phyloP scores from a whole-genome alignment of 768 basidiomycete genomes.

The Suillus sp. region DNA sequence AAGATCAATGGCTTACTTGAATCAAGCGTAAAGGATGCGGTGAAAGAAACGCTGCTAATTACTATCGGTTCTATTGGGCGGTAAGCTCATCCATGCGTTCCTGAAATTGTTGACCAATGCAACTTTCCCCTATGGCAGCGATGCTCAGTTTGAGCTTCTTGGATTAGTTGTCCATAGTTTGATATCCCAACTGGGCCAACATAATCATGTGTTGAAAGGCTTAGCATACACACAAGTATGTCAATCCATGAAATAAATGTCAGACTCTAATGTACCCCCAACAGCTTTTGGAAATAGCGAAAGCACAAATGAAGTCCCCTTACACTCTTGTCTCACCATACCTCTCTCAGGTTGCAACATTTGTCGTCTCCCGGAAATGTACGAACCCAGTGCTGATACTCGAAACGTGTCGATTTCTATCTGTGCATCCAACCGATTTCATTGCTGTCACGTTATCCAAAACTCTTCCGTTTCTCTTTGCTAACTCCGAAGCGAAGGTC shows the following conservation, averaged over 20 bases:
- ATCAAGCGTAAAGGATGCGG: constrained; percentile 39
- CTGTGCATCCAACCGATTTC: constrained; percentile 57
- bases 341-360: constrained; percentile 65
- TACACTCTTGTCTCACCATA: constrained; percentile 73
- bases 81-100: constrained; percentile 26
- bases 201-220: constrained; percentile 71
- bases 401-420: constrained; percentile 73
- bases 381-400: constrained; percentile 58
- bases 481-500: constrained; percentile 55
- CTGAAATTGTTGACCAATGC: constrained; percentile 6
- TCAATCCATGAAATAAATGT: constrained; percentile 1
- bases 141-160: constrained; percentile 52
- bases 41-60: constrained; percentile 67
- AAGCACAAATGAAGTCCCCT: constrained; percentile 57
- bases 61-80: constrained; percentile 57
- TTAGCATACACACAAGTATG: constrained; percentile 68
- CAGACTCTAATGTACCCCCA: constrained; percentile 11
- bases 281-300: constrained; percentile 63
- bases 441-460: constrained; percentile 61
- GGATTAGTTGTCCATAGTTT: constrained; percentile 62
- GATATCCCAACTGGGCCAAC: constrained; percentile 64
- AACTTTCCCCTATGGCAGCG: constrained; percentile 35
- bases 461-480: constrained; percentile 73
- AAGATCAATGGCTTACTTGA: constrained; percentile 53
- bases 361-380: constrained; percentile 59